A percentile compares a stretch with the other conserved stretches of the same genome.
phyloP scores from a whole-genome alignment of 73 alveolate genomes.

The Paramecium sonneborni region DNA sequence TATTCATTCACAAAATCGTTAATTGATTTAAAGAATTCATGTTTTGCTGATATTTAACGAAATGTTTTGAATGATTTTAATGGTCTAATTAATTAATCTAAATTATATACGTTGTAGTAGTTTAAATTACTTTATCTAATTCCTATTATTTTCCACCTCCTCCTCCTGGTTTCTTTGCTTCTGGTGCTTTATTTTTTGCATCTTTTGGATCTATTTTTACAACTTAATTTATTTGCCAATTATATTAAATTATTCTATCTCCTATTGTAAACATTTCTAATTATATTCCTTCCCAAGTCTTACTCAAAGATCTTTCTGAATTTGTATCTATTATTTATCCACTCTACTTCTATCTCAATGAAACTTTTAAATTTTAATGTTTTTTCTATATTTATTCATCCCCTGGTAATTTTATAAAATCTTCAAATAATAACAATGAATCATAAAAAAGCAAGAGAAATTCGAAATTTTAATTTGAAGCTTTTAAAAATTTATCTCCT shows the following conservation, averaged over 20 bases:
- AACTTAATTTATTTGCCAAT: slow-evolving; percentile 8
- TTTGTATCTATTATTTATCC: slow-evolving; percentile 64
- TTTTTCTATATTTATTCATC: slow-evolving; percentile 65
- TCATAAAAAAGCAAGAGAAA: slow-evolving; percentile 55
- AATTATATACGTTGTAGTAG: not conserved
- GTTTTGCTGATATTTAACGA: slow-evolving; percentile 60
- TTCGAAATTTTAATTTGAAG: slow-evolving; percentile 23
- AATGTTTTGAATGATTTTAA: slow-evolving; percentile 60
- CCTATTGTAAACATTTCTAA: slow-evolving; percentile 38
- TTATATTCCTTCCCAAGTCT: slow-evolving; percentile 62
- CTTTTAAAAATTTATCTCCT: slow-evolving; percentile 53
- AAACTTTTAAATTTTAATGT: slow-evolving; percentile 65
- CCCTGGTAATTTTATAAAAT: slow-evolving; percentile 62
- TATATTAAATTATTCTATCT: slow-evolving; percentile 47
- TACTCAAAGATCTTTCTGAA: slow-evolving; percentile 57
- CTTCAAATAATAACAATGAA: slow-evolving; percentile 56
- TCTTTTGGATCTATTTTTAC: slow-evolving; percentile 62
- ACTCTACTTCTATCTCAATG: slow-evolving; percentile 56
- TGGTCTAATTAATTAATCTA: not conserved
- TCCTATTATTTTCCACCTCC: slow-evolving; percentile 48
- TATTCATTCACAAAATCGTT: slow-evolving; percentile 23
- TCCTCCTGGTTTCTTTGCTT: slow-evolving; percentile 52
- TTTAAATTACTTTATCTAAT: not conserved
- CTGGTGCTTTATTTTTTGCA: slow-evolving; percentile 58
- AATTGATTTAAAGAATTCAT: not conserved